Evolutionary conservation across 2,329 filamentous ascomycete species (phyloP).

Genomic region (Pseudogymnoascus verrucosus): DNA sequence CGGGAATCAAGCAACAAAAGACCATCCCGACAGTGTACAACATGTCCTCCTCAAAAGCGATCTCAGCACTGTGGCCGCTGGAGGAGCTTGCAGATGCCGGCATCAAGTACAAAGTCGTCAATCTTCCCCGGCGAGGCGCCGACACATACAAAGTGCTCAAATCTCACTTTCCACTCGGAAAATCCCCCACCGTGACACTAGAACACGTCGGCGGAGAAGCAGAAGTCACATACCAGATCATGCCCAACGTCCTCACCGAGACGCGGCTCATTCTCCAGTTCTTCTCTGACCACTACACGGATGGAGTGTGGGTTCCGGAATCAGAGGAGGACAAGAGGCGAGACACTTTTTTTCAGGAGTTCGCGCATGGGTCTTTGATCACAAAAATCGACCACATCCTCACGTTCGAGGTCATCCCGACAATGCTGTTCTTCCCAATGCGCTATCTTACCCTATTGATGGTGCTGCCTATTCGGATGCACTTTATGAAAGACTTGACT

Average conservation of each 20-base stretch:
- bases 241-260: conserved; percentile 21
- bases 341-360: conserved; percentile 22
- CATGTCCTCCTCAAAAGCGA: conserved; percentile 20
- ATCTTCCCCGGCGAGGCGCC: conserved; percentile 17
- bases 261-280: conserved; percentile 23
- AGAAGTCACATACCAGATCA: conserved; percentile 9
- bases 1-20: conserved; percentile 8
- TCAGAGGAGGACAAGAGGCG: conserved; percentile 17
- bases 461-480: conserved; percentile 18
- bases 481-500: conserved; percentile 17
- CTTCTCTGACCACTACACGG: conserved; percentile 21
- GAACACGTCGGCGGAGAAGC: conserved; percentile 11
- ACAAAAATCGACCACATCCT: conserved; percentile 15
- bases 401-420: conserved; percentile 20
- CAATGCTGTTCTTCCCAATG: conserved; percentile 18
- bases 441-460: conserved; percentile 17
- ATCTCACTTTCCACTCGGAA: conserved; percentile 21
- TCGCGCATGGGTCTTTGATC: conserved; percentile 19
- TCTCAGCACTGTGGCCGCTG: conserved; percentile 22
- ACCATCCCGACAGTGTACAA: conserved; percentile 21
- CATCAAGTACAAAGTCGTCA: conserved; percentile 20
- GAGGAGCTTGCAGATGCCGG: conserved; percentile 21
- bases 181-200: conserved; percentile 22
- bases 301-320: conserved; percentile 17
- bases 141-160: conserved; percentile 15